These are phyloP conservation scores for Coemansia guatemalensis DNA, from an alignment of 192 early-diverging fungal species.

Conservation along the genomic window DNA sequence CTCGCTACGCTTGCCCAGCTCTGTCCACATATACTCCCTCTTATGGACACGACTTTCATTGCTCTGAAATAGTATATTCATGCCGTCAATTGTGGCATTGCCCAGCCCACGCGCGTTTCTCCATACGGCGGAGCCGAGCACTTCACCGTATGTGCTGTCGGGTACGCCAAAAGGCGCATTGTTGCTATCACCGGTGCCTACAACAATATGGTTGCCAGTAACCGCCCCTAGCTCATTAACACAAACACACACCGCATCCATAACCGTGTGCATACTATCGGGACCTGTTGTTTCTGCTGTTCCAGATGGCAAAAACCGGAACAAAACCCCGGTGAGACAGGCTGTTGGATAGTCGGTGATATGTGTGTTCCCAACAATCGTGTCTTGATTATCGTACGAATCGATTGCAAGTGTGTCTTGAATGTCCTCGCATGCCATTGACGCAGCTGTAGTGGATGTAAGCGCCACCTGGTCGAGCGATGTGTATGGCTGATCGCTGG, in stretches of 20 bases:
- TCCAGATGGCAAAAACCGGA: conserved; percentile 2
- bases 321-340: conserved; percentile 17
- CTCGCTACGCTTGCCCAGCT: conserved; percentile 24
- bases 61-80: conserved; percentile 12
- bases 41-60: conserved; percentile 3
- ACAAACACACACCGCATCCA: conserved; percentile 21
- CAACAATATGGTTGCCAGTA: conserved; percentile 12
- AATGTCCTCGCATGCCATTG: conserved; percentile 9
- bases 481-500: conserved; percentile 27
- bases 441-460: conserved; percentile 7
- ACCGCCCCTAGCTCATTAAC: conserved; percentile 31
- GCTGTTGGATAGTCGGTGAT: conserved; percentile 16
- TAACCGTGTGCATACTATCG: background rate
- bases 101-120: background rate
- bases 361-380: conserved; percentile 15
- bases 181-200: background rate
- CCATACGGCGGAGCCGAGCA: background rate
- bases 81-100: conserved; percentile 21
- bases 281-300: background rate
- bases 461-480: conserved; percentile 34
- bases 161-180: background rate
- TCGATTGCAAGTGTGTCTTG: conserved; percentile 39
- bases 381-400: conserved; percentile 19
- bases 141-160: too few relatives aligned
- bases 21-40: conserved; percentile 21